phyloP scores from a whole-genome alignment of 257 asterid genomes.

The Solanum virginianum region DNA sequence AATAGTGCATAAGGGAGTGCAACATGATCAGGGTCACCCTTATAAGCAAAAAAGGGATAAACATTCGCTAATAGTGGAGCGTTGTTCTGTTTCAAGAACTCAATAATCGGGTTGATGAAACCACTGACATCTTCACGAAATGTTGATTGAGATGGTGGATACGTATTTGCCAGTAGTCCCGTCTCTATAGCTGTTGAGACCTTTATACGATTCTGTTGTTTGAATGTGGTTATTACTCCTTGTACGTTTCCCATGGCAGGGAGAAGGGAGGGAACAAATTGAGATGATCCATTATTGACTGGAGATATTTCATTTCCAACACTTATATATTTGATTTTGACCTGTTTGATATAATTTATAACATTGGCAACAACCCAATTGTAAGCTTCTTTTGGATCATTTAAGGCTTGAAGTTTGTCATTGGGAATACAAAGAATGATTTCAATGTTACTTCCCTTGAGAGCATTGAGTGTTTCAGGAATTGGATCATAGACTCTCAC shows the following conservation, averaged over 20 bases:
- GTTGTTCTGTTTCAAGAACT: background rate
- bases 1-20: constrained; percentile 9
- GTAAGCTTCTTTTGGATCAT: background rate
- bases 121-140: background rate
- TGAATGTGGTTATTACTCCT: background rate
- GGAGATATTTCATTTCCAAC: constrained; percentile 32
- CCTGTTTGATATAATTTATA: background rate
- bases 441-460: constrained; percentile 13
- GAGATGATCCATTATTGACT: background rate
- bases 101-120: constrained; percentile 5
- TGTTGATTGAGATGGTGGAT: constrained; percentile 21
- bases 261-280: background rate
- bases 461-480: constrained; percentile 8
- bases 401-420: constrained; percentile 8
- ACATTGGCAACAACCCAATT: constrained; percentile 22
- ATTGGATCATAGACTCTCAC: constrained; percentile 17
- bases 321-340: constrained; percentile 20
- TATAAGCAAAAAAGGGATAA: constrained; percentile 12
- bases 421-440: constrained; percentile 16
- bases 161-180: background rate
- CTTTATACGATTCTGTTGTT: constrained; percentile 3
- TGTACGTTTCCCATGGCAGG: constrained; percentile 22
- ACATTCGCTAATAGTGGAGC: constrained; percentile 15
- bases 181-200: constrained; percentile 16
- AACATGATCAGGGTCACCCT: background rate